These are phyloP conservation scores for Aspergillus funiculosus DNA, from an alignment of 495 filamentous ascomycete species.

Conservation along the genomic window DNA sequence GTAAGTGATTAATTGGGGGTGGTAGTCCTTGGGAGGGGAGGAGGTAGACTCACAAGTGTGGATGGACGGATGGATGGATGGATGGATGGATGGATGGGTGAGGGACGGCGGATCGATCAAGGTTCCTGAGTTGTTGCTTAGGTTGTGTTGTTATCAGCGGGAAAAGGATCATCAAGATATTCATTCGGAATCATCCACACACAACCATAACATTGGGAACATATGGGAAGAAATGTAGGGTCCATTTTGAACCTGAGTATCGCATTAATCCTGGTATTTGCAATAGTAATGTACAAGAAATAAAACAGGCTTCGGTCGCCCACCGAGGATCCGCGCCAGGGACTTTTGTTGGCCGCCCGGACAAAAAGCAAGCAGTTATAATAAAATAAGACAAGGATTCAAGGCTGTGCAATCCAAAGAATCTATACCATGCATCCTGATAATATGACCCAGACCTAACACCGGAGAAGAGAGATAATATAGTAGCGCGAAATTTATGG, in stretches of 20 bases:
- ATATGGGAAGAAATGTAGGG: background rate
- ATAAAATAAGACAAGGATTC: conserved; percentile 13
- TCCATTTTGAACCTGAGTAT: conserved; percentile 12
- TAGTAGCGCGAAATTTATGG: conserved; percentile 26
- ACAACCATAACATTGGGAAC: background rate
- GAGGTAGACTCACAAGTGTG: no score
- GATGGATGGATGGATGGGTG: background rate
- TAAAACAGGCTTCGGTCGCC: conserved; percentile 18
- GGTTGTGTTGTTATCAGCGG: conserved; percentile 5
- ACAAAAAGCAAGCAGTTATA: conserved; percentile 10
- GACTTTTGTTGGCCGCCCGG: conserved; percentile 13
- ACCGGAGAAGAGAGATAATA: conserved; percentile 42
- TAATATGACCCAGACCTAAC: conserved; percentile 38
- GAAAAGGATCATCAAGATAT: no score
- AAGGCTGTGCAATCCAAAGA: conserved; percentile 30
- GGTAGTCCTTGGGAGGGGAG: background rate
- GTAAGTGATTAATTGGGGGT: background rate
- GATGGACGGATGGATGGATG: background rate
- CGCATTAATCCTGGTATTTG: conserved; percentile 38
- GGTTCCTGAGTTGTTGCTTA: background rate
- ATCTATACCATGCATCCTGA: conserved; percentile 43
- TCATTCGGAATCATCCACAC: background rate
- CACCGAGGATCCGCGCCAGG: conserved; percentile 10
- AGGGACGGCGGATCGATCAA: background rate
- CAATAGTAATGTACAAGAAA: conserved; percentile 41